Conservation (phyloP, 2,329 filamentous ascomycete genomes). For the Aspergillus tanneri region DNA sequence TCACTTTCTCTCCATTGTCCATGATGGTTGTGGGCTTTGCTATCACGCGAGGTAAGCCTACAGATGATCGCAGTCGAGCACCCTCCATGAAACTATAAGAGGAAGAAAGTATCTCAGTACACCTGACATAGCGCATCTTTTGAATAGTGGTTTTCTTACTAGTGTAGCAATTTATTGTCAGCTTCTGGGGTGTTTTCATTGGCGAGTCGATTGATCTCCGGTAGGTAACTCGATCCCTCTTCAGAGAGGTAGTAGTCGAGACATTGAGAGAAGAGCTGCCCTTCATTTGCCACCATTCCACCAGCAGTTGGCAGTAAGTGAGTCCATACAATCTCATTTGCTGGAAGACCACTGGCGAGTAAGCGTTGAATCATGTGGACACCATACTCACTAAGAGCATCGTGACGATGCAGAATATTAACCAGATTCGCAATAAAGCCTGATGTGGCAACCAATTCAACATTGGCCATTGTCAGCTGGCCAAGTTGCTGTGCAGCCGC, state of each 20-base stretch:
- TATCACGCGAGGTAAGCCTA: slow-evolving; percentile 38
- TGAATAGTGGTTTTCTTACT: slow-evolving; percentile 33
- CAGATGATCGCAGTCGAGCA: slow-evolving; percentile 39
- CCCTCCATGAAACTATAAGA: slow-evolving; percentile 41
- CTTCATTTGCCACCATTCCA: slow-evolving; percentile 57
- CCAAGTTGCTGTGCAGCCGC: slow-evolving; percentile 51
- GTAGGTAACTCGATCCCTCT: slow-evolving; percentile 50
- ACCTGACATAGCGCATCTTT: not conserved
- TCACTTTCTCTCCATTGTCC: slow-evolving; percentile 34
- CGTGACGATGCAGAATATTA: slow-evolving; percentile 39
- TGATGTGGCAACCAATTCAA: slow-evolving; percentile 45
- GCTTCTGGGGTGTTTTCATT: slow-evolving; percentile 45
- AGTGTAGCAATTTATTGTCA: slow-evolving; percentile 53
- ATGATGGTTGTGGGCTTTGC: slow-evolving; percentile 34
- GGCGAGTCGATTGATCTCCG: slow-evolving; percentile 50
- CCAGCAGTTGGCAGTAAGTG: slow-evolving; percentile 59
- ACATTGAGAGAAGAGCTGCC: slow-evolving; percentile 57
- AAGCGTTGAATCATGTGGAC: slow-evolving; percentile 57
- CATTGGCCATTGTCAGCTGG: slow-evolving; percentile 50
- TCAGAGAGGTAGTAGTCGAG: slow-evolving; percentile 57
- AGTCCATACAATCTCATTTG: slow-evolving; percentile 55
- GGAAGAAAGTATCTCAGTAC: slow-evolving; percentile 10
- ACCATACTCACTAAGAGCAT: slow-evolving; percentile 53
- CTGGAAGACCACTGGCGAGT: slow-evolving; percentile 46
- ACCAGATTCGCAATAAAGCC: slow-evolving; percentile 46